Evolutionary conservation across 2,329 filamentous ascomycete genomes (phyloP).

Genomic region (Sporothrix pallida): DNA sequence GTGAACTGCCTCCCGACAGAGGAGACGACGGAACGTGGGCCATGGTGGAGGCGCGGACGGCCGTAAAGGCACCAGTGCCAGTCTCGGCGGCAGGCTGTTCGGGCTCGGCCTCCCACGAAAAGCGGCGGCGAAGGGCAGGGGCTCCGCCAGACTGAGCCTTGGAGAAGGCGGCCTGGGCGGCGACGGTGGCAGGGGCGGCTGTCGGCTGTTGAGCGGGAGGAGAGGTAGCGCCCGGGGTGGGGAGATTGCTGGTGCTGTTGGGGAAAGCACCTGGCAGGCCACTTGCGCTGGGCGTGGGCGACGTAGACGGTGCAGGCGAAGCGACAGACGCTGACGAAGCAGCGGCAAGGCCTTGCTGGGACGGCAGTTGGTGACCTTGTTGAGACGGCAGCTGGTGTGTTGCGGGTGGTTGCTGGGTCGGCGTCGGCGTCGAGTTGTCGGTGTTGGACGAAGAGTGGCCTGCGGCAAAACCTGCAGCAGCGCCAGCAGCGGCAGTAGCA

Average conservation of each 20-base stretch:
- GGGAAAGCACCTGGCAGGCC: slow-evolving; percentile 18
- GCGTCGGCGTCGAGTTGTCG: background rate
- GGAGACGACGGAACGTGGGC: background rate
- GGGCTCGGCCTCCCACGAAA: slow-evolving; percentile 53
- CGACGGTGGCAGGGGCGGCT: background rate
- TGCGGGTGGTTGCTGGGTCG: background rate
- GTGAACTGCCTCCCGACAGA: background rate
- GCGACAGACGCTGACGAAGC: background rate
- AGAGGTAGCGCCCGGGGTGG: background rate
- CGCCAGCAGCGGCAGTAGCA: slow-evolving; percentile 1
- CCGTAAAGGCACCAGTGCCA: background rate
- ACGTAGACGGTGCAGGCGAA: background rate
- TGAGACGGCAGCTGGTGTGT: background rate
- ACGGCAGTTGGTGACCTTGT: slow-evolving; percentile 1
- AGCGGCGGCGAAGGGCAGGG: slow-evolving; percentile 42
- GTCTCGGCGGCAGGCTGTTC: slow-evolving; percentile 36
- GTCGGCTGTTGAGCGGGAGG: background rate
- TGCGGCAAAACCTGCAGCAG: slow-evolving; percentile 11
- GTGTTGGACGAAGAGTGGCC: background rate
- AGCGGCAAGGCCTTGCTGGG: slow-evolving; percentile 7
- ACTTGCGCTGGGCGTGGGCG: background rate
- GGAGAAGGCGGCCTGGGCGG: slow-evolving; percentile 18
- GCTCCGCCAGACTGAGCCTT: background rate
- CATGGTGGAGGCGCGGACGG: slow-evolving; percentile 9
- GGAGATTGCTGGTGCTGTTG: background rate